Percentiles rank a stretch among this genome's conserved stretches.
phyloP scores from a whole-genome alignment of 495 filamentous ascomycete genomes.

The Trichoderma reesei region DNA sequence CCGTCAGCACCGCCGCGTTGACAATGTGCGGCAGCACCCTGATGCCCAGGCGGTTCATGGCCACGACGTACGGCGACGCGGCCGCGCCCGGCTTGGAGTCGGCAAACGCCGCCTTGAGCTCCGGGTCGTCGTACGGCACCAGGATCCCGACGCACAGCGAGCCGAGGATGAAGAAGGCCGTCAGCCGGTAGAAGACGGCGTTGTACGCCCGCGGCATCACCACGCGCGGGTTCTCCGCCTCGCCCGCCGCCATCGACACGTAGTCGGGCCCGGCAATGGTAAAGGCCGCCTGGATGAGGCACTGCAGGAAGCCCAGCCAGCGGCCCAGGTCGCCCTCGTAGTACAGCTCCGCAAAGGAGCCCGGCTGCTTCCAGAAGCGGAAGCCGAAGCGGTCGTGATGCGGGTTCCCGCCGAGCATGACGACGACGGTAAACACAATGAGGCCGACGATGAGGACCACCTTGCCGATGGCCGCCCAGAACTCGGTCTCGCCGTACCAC shows the following conservation, averaged over 20 bases:
- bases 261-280: conserved; percentile 78
- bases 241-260: conserved; percentile 68
- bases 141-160: conserved; percentile 59
- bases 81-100: conserved; percentile 48
- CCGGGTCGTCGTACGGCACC: conserved; percentile 47
- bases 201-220: conserved; percentile 65
- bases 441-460: conserved; percentile 57
- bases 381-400: conserved; percentile 61
- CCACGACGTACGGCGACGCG: conserved; percentile 79
- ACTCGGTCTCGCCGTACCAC: conserved; percentile 49
- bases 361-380: conserved; percentile 63
- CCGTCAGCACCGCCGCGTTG: conserved; percentile 66
- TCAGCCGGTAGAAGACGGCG: conserved; percentile 66
- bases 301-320: conserved; percentile 63
- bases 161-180: conserved; percentile 65
- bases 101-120: conserved; percentile 44
- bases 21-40: conserved; percentile 63
- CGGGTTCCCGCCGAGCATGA: conserved; percentile 68
- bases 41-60: conserved; percentile 67
- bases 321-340: conserved; percentile 49
- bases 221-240: conserved; percentile 58
- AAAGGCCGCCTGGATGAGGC: conserved; percentile 67
- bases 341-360: conserved; percentile 56
- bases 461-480: conserved; percentile 61
- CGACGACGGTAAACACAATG: conserved; percentile 62